A percentile compares a stretch with the other conserved stretches of the same genome.
Evolutionary conservation across 2,329 filamentous ascomycete genomes (phyloP).

Genomic region (Pseudogymnoascus sp.): DNA sequence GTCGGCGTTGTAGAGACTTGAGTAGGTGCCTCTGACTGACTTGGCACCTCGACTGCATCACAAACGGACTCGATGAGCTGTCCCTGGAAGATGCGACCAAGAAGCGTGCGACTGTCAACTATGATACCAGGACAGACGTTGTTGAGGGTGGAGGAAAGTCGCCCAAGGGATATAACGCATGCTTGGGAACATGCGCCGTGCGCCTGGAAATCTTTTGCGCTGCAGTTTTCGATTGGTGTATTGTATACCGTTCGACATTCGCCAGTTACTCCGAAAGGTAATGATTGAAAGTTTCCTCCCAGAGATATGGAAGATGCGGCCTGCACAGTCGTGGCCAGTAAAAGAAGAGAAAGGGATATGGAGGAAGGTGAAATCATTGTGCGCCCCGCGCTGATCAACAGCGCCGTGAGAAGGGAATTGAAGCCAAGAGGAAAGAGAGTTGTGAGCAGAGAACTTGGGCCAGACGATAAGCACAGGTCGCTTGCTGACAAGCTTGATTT

Average conservation of each 20-base stretch:
- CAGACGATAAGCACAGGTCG: not conserved
- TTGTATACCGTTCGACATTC: conserved; percentile 10
- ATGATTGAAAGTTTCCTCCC: conserved; percentile 9
- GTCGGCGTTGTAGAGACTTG: not conserved
- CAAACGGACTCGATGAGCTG: not conserved
- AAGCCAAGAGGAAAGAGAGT: not conserved
- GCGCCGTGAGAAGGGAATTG: not conserved
- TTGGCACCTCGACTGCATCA: not conserved
- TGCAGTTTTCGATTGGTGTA: not conserved
- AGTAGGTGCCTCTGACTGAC: not conserved
- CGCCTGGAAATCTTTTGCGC: not conserved
- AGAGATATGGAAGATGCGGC: conserved; percentile 6
- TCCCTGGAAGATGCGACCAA: conserved; percentile 7
- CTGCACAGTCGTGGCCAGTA: not conserved
- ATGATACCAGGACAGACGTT: not conserved
- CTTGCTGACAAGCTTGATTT: conserved; percentile 6
- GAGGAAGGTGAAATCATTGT: not conserved
- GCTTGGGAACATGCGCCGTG: conserved; percentile 5
- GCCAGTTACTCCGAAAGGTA: not conserved
- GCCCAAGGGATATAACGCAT: conserved; percentile 1
- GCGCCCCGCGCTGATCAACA: not conserved
- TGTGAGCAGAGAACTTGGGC: not conserved
- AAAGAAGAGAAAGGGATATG: not conserved
- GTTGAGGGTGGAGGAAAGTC: not conserved
- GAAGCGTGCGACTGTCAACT: conserved; percentile 9